Conservation (phyloP, 2,329 filamentous ascomycete species). For the Trichoderma afroharzianum region DNA sequence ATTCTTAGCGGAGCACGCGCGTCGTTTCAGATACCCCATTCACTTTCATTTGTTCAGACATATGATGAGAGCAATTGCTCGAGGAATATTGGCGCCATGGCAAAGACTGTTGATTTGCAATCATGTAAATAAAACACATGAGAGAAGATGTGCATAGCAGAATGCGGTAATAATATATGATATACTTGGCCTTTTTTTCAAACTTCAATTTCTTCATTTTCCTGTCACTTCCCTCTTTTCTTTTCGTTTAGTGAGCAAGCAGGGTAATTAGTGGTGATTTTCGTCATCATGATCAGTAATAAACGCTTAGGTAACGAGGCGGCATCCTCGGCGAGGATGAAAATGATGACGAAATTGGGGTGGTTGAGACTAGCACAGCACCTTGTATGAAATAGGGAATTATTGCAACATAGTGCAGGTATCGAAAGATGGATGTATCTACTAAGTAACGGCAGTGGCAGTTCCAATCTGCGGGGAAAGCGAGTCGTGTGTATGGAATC, state of each 20-base stretch:
- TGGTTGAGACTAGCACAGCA: not conserved
- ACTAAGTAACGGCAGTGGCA: not conserved
- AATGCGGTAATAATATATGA: not conserved
- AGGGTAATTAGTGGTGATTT: not conserved
- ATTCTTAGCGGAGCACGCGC: not conserved
- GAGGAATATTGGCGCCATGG: not conserved
- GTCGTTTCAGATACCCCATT: conserved; percentile 15
- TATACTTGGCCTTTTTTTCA: not conserved
- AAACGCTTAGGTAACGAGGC: not conserved
- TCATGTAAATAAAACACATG: not conserved
- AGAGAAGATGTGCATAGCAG: not conserved
- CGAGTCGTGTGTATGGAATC: not conserved
- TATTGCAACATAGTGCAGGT: not conserved
- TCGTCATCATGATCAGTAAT: not conserved
- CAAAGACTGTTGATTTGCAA: not conserved
- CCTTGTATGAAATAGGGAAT: not conserved
- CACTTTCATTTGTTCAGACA: conserved; percentile 5
- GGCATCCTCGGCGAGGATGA: not conserved
- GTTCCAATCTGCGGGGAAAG: not conserved
- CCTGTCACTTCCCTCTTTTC: not conserved
- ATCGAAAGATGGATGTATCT: not conserved
- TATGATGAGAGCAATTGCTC: not conserved
- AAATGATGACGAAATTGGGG: not conserved
- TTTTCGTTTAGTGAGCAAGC: not conserved
- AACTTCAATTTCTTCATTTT: not conserved